A percentile compares a stretch with the other conserved stretches of the same genome.
These are phyloP conservation scores for Colletotrichum sp. DNA, from an alignment of 2,329 filamentous ascomycete genomes.

Conservation along the genomic window DNA sequence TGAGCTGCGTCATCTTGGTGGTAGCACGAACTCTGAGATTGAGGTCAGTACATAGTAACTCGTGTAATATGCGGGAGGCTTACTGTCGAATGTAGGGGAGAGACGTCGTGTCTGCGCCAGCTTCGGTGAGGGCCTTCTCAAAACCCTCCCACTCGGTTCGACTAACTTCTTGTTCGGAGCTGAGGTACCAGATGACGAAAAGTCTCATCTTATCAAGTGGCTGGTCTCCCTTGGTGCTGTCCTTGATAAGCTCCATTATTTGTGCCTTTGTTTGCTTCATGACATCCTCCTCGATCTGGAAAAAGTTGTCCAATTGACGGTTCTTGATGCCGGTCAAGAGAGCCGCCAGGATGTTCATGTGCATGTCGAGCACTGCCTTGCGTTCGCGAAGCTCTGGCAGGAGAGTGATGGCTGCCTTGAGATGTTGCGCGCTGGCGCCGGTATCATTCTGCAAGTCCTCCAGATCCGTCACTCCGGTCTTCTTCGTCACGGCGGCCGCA, in stretches of 20 bases:
- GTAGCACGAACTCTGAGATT: conserved; percentile 79
- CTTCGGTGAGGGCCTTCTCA: conserved; percentile 79
- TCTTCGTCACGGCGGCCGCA: conserved; percentile 90
- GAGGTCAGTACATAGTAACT: background rate
- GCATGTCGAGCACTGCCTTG: conserved; percentile 94
- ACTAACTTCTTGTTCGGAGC: conserved; percentile 86
- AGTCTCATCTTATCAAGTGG: conserved; percentile 88
- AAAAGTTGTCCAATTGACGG: conserved; percentile 93
- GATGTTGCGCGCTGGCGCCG: conserved; percentile 86
- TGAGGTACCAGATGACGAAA: conserved; percentile 97
- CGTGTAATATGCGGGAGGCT: conserved; percentile 34
- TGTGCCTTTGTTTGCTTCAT: conserved; percentile 90
- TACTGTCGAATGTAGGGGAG: conserved; percentile 87
- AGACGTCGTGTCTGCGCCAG: conserved; percentile 77
- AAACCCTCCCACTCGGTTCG: conserved; percentile 85
- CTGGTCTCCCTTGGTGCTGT: conserved; percentile 80
- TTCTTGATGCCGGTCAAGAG: conserved; percentile 74
- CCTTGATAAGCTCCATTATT: conserved; percentile 85
- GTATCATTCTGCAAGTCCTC: conserved; percentile 93
- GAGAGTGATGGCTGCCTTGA: conserved; percentile 94
- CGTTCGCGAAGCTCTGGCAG: conserved; percentile 91
- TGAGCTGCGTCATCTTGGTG: conserved; percentile 98
- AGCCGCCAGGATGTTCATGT: conserved; percentile 90
- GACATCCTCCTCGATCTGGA: conserved; percentile 91
- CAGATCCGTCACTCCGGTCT: conserved; percentile 89